Evolutionary conservation across 176 grass and related monocot species (phyloP).

Genomic region (Oropetium thomaeum): DNA sequence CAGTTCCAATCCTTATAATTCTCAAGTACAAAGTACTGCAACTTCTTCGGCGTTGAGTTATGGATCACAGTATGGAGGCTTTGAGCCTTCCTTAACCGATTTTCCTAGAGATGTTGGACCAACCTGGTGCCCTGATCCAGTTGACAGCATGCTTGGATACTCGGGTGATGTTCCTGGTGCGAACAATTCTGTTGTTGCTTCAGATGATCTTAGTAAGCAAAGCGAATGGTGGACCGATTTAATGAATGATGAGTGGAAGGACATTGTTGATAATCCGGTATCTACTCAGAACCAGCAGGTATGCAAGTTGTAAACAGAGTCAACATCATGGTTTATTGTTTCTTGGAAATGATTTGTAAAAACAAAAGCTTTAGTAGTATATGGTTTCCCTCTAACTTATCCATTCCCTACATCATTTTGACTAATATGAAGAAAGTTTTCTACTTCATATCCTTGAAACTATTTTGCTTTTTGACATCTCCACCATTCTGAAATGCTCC

Average conservation of each 20-base stretch:
- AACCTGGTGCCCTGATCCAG: conserved; percentile 45
- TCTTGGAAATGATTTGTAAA: neutral
- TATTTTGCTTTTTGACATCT: neutral
- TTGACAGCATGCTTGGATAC: conserved; percentile 49
- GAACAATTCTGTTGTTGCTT: conserved; percentile 33
- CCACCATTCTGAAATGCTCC: neutral
- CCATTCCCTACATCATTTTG: neutral
- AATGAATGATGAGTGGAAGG: conserved; percentile 50
- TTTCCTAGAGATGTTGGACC: conserved; percentile 46
- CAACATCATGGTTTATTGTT: neutral
- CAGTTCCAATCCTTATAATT: conserved; percentile 33
- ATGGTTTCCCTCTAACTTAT: neutral
- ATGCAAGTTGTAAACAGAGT: neutral
- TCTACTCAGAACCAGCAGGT: conserved; percentile 39
- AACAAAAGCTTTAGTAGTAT: neutral
- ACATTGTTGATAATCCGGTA: conserved; percentile 32
- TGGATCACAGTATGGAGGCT: conserved; percentile 38
- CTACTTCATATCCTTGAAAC: neutral
- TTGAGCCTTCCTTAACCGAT: conserved; percentile 31
- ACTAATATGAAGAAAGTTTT: neutral
- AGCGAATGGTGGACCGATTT: conserved; percentile 63
- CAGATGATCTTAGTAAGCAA: conserved; percentile 54
- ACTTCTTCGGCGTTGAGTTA: conserved; percentile 32
- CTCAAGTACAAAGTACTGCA: conserved; percentile 35
- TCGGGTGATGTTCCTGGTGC: conserved; percentile 39